Evolutionary conservation across 768 basidiomycete genomes (phyloP).

Genomic region (Hysterangium stoloniferum): DNA sequence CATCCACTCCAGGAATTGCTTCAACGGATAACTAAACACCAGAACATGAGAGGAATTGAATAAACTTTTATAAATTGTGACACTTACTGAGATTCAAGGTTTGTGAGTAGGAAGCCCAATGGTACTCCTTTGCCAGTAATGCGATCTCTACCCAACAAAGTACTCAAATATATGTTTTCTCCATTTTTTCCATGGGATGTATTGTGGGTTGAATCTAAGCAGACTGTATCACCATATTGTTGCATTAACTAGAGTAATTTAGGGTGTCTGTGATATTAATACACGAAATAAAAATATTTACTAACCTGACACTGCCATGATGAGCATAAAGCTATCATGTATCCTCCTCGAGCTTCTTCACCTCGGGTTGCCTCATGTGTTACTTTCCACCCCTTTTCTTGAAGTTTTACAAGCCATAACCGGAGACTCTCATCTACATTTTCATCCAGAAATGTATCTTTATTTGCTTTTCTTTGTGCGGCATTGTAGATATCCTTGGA

Average conservation of each 20-base stretch:
- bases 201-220: not conserved
- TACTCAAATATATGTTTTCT: no score
- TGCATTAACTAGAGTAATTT: not conserved
- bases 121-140: no score
- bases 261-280: not conserved
- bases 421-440: not conserved
- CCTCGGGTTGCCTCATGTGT: not conserved
- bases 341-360: not conserved
- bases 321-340: not conserved
- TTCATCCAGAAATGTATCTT: not conserved
- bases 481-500: constrained; percentile 1
- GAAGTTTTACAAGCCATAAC: not conserved
- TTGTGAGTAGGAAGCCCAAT: no score
- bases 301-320: constrained; percentile 1
- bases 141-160: no score
- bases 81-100: no score
- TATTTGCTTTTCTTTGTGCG: not conserved
- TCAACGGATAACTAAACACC: no score
- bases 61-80: no score
- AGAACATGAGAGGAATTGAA: no score
- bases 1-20: no score
- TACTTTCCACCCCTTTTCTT: not conserved
- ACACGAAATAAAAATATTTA: not conserved
- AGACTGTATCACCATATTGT: not conserved
- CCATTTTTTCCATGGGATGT: no score